These are phyloP conservation scores for Cicer pinnatifidum DNA, from an alignment of 306 rosid genomes.

Conservation along the genomic window DNA sequence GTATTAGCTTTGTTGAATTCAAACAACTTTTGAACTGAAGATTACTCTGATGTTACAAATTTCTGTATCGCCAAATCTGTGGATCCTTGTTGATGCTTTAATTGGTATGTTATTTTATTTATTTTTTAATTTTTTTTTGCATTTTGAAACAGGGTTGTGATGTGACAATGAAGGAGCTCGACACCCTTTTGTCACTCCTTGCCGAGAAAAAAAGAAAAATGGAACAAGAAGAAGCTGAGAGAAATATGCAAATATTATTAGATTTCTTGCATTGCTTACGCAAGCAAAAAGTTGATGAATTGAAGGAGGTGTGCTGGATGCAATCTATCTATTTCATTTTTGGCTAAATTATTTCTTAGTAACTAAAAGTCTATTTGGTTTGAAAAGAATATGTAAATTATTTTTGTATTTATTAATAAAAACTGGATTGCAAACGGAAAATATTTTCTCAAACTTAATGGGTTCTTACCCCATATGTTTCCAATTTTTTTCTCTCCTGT, in stretches of 20 bases:
- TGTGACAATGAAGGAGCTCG: constrained; percentile 84
- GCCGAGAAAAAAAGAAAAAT: constrained; percentile 93
- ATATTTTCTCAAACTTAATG: background rate
- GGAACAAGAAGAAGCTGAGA: constrained; percentile 98
- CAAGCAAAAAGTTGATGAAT: constrained; percentile 83
- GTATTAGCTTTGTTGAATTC: constrained; percentile 7
- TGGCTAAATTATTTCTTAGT: constrained; percentile 28
- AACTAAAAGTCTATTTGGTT: background rate
- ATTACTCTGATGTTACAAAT: background rate
- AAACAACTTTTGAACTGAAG: background rate
- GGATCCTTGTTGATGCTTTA: constrained; percentile 26
- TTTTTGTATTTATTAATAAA: background rate
- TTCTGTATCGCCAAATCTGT: constrained; percentile 16
- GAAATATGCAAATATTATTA: constrained; percentile 90
- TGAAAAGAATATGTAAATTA: background rate
- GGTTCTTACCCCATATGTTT: background rate
- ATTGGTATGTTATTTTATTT: constrained; percentile 27
- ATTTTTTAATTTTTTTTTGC: background rate
- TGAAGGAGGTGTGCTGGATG: constrained; percentile 70
- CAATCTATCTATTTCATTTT: constrained; percentile 23
- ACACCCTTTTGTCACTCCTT: constrained; percentile 75
- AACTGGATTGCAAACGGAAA: background rate
- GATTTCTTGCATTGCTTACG: constrained; percentile 89
- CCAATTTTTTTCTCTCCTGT: constrained; percentile 14
- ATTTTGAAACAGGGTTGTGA: constrained; percentile 78